A percentile compares a stretch with the other conserved stretches of the same genome.
Evolutionary conservation across 2,329 filamentous ascomycete genomes (phyloP).

Genomic region (Alternaria dauci): DNA sequence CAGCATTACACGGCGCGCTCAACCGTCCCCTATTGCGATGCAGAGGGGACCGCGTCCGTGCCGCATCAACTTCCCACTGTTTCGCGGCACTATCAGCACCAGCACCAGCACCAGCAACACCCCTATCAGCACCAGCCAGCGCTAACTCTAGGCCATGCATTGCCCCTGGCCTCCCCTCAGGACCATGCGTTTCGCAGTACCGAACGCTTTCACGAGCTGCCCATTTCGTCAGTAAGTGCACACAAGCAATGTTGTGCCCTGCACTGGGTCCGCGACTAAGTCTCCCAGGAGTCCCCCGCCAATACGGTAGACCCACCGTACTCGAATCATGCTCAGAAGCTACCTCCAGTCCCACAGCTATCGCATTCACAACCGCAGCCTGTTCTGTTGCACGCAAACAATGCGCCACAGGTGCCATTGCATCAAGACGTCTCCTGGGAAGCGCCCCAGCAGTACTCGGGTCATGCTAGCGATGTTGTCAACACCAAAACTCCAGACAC

Average conservation of each 20-base stretch:
- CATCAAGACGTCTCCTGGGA: constrained; percentile 32
- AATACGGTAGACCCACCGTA: constrained; percentile 35
- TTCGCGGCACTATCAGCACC: constrained; percentile 26
- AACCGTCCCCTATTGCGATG: constrained; percentile 29
- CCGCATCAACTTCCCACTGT: constrained; percentile 17
- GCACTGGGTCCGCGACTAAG: constrained; percentile 31
- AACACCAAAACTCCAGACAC: constrained; percentile 17
- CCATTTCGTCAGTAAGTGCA: constrained; percentile 33
- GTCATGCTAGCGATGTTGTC: constrained; percentile 24
- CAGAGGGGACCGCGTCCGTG: constrained; percentile 21
- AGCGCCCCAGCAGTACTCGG: constrained; percentile 24
- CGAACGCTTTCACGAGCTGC: constrained; percentile 31
- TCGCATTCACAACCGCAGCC: constrained; percentile 28
- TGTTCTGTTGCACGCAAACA: constrained; percentile 24
- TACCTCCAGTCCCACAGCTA: constrained; percentile 32
- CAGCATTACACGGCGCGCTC: constrained; percentile 30
- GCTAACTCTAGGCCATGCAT: constrained; percentile 2
- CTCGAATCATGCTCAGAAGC: constrained; percentile 27
- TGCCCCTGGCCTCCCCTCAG: constrained; percentile 20
- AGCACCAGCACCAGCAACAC: constrained; percentile 11
- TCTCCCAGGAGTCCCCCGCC: constrained; percentile 30
- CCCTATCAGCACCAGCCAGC: constrained; percentile 19
- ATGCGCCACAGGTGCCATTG: constrained; percentile 23
- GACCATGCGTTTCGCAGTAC: constrained; percentile 20
- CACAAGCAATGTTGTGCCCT: constrained; percentile 14